Evolutionary conservation across 768 basidiomycete species (phyloP).

Genomic region (Lepiota venenata): DNA sequence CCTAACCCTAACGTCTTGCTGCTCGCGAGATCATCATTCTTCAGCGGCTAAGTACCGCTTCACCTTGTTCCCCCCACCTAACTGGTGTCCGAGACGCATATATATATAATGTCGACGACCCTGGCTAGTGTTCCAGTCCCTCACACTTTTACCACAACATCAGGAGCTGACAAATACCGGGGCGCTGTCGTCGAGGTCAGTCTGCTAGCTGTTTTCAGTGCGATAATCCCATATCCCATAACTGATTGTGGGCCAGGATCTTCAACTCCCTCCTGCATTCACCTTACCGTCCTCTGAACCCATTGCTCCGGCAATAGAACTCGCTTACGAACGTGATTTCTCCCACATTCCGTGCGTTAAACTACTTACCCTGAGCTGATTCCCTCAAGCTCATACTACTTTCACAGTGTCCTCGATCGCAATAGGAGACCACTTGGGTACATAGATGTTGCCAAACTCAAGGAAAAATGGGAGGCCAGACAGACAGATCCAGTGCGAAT

Average conservation of each 20-base stretch:
- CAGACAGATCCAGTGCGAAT: slow-evolving; percentile 64
- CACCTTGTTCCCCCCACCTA: too few species aligned
- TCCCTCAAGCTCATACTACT: not conserved
- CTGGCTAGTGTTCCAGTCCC: slow-evolving; percentile 12
- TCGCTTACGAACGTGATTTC: slow-evolving; percentile 93
- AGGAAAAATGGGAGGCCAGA: slow-evolving; percentile 75
- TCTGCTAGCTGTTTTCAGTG: not conserved
- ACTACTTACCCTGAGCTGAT: not conserved
- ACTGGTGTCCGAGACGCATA: too few species aligned
- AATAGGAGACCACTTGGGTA: slow-evolving; percentile 80
- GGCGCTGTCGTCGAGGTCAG: slow-evolving; percentile 89
- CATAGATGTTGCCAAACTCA: slow-evolving; percentile 72
- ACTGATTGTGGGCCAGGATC: slow-evolving; percentile 42
- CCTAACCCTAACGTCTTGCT: too few species aligned
- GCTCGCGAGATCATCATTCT: too few species aligned
- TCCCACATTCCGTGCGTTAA: slow-evolving; percentile 79
- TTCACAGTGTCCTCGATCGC: slow-evolving; percentile 68
- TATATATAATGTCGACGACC: slow-evolving; percentile 16
- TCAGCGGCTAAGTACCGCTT: too few species aligned
- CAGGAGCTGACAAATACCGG: slow-evolving; percentile 57
- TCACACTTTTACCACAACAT: slow-evolving; percentile 10
- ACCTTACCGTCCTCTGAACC: slow-evolving; percentile 68
- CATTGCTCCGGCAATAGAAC: slow-evolving; percentile 74
- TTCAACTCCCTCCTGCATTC: slow-evolving; percentile 87
- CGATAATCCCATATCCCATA: not conserved